A percentile compares a stretch with the other conserved stretches of the same genome.
These are phyloP conservation scores for Fusarium nanum DNA, from an alignment of 2,329 filamentous ascomycete genomes.

Conservation along the genomic window DNA sequence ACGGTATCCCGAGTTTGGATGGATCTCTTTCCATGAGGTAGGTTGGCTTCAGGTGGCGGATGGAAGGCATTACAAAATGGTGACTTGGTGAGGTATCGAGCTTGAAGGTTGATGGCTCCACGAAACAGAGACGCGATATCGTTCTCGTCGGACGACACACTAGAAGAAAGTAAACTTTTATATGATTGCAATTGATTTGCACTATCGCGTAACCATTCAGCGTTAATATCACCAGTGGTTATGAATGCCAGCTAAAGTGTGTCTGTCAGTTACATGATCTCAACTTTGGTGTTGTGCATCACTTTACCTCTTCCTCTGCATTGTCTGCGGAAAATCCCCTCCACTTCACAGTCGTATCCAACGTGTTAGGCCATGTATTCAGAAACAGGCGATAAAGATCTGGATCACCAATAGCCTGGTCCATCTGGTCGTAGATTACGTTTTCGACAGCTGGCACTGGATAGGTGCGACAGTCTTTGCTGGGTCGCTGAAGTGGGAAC, in stretches of 20 bases:
- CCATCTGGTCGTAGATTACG: constrained; percentile 74
- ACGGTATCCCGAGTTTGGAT: constrained; percentile 61
- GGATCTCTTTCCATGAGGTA: constrained; percentile 37
- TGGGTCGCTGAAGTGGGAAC: constrained; percentile 84
- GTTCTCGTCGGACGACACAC: constrained; percentile 60
- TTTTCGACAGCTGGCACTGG: constrained; percentile 80
- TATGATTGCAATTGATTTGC: constrained; percentile 84
- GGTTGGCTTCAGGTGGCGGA: constrained; percentile 76
- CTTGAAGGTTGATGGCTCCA: constrained; percentile 81
- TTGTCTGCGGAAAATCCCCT: constrained; percentile 69
- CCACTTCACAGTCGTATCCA: constrained; percentile 80
- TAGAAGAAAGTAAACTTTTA: constrained; percentile 67
- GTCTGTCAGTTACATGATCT: constrained; percentile 1
- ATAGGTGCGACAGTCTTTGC: constrained; percentile 82
- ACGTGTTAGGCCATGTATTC: constrained; percentile 79
- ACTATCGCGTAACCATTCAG: constrained; percentile 93
- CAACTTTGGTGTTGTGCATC: not conserved
- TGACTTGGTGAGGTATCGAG: constrained; percentile 73
- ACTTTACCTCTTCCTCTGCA: constrained; percentile 65
- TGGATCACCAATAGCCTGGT: constrained; percentile 76
- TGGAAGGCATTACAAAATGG: constrained; percentile 98
- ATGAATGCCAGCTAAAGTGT: constrained; percentile 75
- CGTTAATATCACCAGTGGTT: constrained; percentile 89
- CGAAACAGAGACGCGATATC: constrained; percentile 74
- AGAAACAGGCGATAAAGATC: constrained; percentile 78